These are phyloP conservation scores for Phoenix dactylifera DNA, from an alignment of 176 grass and related monocot genomes.

Conservation along the genomic window DNA sequence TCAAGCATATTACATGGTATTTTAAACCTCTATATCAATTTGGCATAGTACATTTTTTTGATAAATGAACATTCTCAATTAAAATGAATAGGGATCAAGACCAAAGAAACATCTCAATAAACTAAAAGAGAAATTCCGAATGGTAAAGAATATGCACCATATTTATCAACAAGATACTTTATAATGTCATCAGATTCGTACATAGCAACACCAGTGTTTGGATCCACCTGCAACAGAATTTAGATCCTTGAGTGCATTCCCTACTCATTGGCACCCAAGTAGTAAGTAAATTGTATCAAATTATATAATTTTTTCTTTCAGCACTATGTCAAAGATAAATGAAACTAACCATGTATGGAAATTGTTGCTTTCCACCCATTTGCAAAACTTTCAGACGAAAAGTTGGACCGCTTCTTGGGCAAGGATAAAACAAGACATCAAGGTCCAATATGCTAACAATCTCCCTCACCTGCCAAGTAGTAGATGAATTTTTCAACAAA, in stretches of 20 bases:
- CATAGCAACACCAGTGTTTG: conserved; percentile 83
- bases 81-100: too few species aligned
- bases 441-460: conserved; percentile 78
- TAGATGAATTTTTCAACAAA: conserved; percentile 9
- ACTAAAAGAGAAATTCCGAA: background rate
- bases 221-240: conserved; percentile 61
- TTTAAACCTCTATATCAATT: too few species aligned
- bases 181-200: conserved; percentile 98
- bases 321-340: background rate
- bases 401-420: conserved; percentile 79
- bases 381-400: conserved; percentile 74
- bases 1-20: too few species aligned
- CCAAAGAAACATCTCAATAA: too few species aligned
- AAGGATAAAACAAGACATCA: conserved; percentile 88
- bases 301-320: too few species aligned
- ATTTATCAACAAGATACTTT: conserved; percentile 75
- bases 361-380: conserved; percentile 91
- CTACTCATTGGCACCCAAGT: background rate
- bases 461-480: conserved; percentile 60
- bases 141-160: conserved; percentile 42
- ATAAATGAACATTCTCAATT: too few species aligned
- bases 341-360: conserved; percentile 80
- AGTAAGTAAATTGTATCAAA: too few species aligned
- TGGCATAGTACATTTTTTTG: too few species aligned
- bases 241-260: background rate